These are phyloP conservation scores for Boeremia exigua DNA, from an alignment of 2,329 filamentous ascomycete genomes.

Conservation along the genomic window DNA sequence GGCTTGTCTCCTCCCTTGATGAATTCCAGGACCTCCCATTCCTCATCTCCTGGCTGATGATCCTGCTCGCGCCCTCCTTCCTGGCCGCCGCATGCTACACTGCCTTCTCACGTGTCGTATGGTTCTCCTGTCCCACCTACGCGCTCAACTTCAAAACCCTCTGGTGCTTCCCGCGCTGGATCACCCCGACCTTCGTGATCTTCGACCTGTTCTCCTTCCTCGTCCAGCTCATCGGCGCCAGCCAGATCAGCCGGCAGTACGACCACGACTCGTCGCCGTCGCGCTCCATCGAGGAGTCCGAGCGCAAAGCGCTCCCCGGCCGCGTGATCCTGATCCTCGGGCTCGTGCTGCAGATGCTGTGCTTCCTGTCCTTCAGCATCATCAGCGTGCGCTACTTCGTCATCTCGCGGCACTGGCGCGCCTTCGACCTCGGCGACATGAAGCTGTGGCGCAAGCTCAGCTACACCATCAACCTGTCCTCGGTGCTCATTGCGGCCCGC, in stretches of 20 bases:
- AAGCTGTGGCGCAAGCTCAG: slow-evolving; percentile 44
- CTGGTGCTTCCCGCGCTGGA: slow-evolving; percentile 51
- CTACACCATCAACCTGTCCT: slow-evolving; percentile 45
- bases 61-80: slow-evolving; percentile 57
- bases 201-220: slow-evolving; percentile 58
- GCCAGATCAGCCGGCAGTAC: slow-evolving; percentile 49
- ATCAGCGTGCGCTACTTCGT: slow-evolving; percentile 45
- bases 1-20: slow-evolving; percentile 51
- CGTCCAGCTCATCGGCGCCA: slow-evolving; percentile 54
- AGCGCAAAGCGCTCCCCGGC: slow-evolving; percentile 37
- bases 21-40: slow-evolving; percentile 44
- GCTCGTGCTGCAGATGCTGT: slow-evolving; percentile 57
- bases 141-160: slow-evolving; percentile 51
- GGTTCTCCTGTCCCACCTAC: slow-evolving; percentile 46
- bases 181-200: slow-evolving; percentile 57
- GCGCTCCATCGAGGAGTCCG: slow-evolving; percentile 48
- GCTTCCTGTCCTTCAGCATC: slow-evolving; percentile 59
- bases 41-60: slow-evolving; percentile 53
- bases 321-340: slow-evolving; percentile 53
- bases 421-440: slow-evolving; percentile 43
- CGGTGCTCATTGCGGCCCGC: slow-evolving; percentile 50
- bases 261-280: slow-evolving; percentile 44
- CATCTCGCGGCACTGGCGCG: slow-evolving; percentile 38
- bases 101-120: slow-evolving; percentile 55
- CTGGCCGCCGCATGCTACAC: slow-evolving; percentile 60